phyloP scores from a whole-genome alignment of 2,329 filamentous ascomycete species.

The Penicillium occitanis region DNA sequence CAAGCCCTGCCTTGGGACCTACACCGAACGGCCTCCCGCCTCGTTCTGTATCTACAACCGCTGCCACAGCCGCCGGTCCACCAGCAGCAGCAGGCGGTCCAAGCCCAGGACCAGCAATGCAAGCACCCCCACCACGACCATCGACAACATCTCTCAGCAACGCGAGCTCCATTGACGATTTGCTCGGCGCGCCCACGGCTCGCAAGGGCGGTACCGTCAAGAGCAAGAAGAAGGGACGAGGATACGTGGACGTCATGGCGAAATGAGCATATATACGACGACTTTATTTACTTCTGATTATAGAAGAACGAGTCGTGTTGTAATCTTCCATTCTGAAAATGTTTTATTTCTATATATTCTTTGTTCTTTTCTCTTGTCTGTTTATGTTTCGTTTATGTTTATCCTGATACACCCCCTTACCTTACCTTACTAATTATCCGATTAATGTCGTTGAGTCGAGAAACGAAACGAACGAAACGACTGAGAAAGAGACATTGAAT shows the following conservation, averaged over 20 bases:
- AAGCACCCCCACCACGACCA: conserved; percentile 57
- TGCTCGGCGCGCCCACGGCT: conserved; percentile 72
- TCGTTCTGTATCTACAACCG: conserved; percentile 39
- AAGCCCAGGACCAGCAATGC: conserved; percentile 6
- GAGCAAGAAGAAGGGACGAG: conserved; percentile 76
- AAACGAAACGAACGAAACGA: background rate
- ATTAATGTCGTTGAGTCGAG: background rate
- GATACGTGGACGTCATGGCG: conserved; percentile 97
- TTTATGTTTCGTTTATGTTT: background rate
- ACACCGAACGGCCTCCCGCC: conserved; percentile 26
- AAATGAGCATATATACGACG: conserved; percentile 45
- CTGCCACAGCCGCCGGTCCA: conserved; percentile 27
- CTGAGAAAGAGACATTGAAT: background rate
- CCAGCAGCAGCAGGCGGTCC: conserved; percentile 35
- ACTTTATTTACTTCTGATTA: background rate
- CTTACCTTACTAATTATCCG: background rate
- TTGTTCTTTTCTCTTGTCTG: background rate
- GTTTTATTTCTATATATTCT: background rate
- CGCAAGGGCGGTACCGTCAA: conserved; percentile 64
- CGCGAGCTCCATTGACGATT: conserved; percentile 91
- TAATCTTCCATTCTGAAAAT: conserved; percentile 1
- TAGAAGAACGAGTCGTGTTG: background rate
- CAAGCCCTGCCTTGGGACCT: conserved; percentile 33
- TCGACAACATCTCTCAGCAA: conserved; percentile 82
- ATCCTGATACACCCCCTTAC: background rate